These are phyloP conservation scores for Evansstolkia leycettana DNA, from an alignment of 495 filamentous ascomycete genomes.

Conservation along the genomic window DNA sequence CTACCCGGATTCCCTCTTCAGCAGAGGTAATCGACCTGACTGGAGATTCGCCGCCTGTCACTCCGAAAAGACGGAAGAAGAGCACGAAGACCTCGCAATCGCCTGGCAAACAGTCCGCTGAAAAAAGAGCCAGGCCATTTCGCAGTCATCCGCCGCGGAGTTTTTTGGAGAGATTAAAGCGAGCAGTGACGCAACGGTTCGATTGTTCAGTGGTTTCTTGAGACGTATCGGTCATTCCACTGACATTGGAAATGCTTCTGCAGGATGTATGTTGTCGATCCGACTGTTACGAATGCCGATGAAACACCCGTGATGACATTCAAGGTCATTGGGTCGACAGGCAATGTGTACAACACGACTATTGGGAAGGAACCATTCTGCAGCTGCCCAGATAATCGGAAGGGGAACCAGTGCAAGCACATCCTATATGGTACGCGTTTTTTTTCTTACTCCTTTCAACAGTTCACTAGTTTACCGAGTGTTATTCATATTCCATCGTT, in stretches of 20 bases:
- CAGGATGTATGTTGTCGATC: conserved; percentile 47
- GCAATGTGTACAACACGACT: conserved; percentile 57
- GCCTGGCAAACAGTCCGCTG: conserved; percentile 6
- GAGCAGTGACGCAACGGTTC: conserved; percentile 34
- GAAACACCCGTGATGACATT: conserved; percentile 41
- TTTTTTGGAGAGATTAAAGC: conserved; percentile 26
- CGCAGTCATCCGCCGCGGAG: conserved; percentile 23
- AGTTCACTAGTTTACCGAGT: too few species aligned
- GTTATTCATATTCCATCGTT: neutral
- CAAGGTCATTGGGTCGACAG: conserved; percentile 60
- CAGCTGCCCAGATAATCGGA: conserved; percentile 49
- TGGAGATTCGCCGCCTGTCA: conserved; percentile 4
- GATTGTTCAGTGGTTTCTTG: neutral
- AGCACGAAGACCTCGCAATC: conserved; percentile 8
- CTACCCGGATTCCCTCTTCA: neutral
- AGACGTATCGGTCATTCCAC: neutral
- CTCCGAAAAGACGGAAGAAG: conserved; percentile 10
- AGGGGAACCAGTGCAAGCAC: conserved; percentile 67
- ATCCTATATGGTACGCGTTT: conserved; percentile 43
- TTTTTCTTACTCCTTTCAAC: neutral
- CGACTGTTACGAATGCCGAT: conserved; percentile 28
- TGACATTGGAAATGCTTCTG: neutral
- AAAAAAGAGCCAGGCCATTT: conserved; percentile 29
- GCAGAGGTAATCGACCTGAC: conserved; percentile 10
- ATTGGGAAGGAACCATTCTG: conserved; percentile 50